A percentile compares a stretch with the other conserved stretches of the same genome.
phyloP scores from a whole-genome alignment of 73 alveolate genomes.

The Paramecium octaurelia region DNA sequence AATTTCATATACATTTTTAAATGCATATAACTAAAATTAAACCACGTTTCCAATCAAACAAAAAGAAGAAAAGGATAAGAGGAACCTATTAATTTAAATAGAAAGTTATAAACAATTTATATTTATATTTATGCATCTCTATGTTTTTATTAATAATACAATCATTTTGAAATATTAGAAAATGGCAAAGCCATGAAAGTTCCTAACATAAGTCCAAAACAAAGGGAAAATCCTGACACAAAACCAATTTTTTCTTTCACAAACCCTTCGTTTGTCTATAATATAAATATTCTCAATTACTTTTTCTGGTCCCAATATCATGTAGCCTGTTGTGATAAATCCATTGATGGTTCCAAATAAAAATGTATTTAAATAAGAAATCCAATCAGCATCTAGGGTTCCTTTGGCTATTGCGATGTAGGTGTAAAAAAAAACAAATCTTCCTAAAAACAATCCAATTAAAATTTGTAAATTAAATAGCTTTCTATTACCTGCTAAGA shows the following conservation, averaged over 20 bases:
- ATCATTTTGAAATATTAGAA: background rate
- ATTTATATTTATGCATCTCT: no score
- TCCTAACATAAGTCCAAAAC: slow-evolving; percentile 52
- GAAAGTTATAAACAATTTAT: no score
- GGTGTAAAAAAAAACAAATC: slow-evolving; percentile 39
- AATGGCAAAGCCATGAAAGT: slow-evolving; percentile 55
- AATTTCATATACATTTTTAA: background rate
- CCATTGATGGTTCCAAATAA: slow-evolving; percentile 41
- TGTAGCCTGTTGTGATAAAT: slow-evolving; percentile 53
- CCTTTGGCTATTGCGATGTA: slow-evolving; percentile 47
- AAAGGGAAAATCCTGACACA: slow-evolving; percentile 49
- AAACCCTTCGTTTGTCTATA: slow-evolving; percentile 21
- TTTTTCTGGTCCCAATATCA: slow-evolving; percentile 57
- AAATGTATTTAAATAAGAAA: slow-evolving; percentile 12
- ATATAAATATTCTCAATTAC: background rate
- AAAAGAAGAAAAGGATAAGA: background rate
- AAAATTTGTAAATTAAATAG: background rate
- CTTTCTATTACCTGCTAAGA: slow-evolving; percentile 27
- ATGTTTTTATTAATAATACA: no score
- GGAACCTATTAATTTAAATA: no score
- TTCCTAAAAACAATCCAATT: background rate
- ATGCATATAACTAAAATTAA: background rate
- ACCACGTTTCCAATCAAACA: background rate
- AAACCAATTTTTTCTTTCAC: slow-evolving; percentile 51
- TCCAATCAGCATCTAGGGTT: slow-evolving; percentile 20